Conservation (phyloP, 495 filamentous ascomycete species). For the Cryomyces minteri region DNA sequence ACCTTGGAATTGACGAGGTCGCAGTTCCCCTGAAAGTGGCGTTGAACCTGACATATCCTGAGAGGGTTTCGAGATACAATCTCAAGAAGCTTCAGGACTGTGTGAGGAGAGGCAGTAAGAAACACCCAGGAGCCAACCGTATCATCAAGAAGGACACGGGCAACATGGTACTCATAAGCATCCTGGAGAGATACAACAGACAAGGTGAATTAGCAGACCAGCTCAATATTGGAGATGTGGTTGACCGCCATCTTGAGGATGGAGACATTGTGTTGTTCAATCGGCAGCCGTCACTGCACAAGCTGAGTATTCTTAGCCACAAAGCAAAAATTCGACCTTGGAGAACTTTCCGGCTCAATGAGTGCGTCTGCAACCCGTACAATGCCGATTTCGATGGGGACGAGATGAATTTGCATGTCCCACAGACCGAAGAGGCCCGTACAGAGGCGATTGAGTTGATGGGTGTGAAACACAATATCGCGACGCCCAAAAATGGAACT, state of each 20-base stretch:
- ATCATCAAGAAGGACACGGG: conserved; percentile 53
- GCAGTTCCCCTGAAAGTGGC: conserved; percentile 80
- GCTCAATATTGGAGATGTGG: conserved; percentile 66
- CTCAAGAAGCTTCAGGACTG: conserved; percentile 58
- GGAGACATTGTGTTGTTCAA: conserved; percentile 97
- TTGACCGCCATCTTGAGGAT: conserved; percentile 89
- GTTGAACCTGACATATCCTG: conserved; percentile 87
- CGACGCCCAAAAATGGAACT: conserved; percentile 92
- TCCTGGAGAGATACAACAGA: conserved; percentile 34
- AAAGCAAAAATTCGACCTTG: conserved; percentile 83
- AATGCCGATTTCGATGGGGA: conserved; percentile 99
- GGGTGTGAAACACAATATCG: conserved; percentile 94
- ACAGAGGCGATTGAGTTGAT: conserved; percentile 91
- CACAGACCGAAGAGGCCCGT: conserved; percentile 92
- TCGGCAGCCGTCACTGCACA: conserved; percentile 92
- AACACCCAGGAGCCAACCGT: conserved; percentile 76
- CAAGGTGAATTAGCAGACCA: conserved; percentile 46
- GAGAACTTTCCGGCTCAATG: conserved; percentile 91
- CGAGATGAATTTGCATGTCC: conserved; percentile 97
- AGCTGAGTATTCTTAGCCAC: conserved; percentile 92
- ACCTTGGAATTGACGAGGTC: conserved; percentile 82
- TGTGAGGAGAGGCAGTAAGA: conserved; percentile 49
- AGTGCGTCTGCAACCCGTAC: conserved; percentile 96
- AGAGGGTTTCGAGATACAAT: conserved; percentile 66
- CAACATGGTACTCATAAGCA: conserved; percentile 47